Percentiles rank a stretch among this genome's conserved stretches.
phyloP scores from a whole-genome alignment of 257 asterid genomes.

The Solanum lignicaule region DNA sequence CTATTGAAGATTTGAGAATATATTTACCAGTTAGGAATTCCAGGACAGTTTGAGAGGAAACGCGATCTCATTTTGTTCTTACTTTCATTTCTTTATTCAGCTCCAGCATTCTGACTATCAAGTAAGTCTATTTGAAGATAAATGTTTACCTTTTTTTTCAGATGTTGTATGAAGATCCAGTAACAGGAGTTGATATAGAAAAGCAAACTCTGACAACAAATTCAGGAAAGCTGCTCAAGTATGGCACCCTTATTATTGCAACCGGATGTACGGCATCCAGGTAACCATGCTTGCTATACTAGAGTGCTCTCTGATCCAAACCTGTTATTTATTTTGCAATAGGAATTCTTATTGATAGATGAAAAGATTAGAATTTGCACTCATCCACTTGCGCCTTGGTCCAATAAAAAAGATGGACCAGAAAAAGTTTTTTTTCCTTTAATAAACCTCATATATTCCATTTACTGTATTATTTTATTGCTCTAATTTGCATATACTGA shows the following conservation, averaged over 20 bases:
- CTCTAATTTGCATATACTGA: neutral
- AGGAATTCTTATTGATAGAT: neutral
- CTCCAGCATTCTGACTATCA: neutral
- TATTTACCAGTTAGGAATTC: neutral
- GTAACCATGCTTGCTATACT: constrained; percentile 1
- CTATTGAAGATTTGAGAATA: neutral
- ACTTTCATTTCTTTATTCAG: neutral
- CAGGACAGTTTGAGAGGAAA: neutral
- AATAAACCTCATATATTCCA: neutral
- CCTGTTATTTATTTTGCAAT: neutral
- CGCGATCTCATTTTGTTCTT: neutral
- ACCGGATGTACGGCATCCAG: constrained; percentile 41
- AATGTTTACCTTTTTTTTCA: neutral
- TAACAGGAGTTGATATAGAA: constrained; percentile 24
- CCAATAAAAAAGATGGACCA: neutral
- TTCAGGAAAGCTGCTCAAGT: constrained; percentile 38
- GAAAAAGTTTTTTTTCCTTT: neutral
- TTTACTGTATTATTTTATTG: neutral
- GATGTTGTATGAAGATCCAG: constrained; percentile 43
- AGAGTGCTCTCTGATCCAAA: neutral
- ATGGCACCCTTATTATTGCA: constrained; percentile 41
- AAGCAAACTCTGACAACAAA: constrained; percentile 35
- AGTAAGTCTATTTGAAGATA: neutral
- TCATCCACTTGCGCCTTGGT: neutral
- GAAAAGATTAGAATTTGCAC: neutral